Base-by-base conservation (phyloP, 202 grass and related monocot genomes). In the Alloteropsis angusta region DNA sequence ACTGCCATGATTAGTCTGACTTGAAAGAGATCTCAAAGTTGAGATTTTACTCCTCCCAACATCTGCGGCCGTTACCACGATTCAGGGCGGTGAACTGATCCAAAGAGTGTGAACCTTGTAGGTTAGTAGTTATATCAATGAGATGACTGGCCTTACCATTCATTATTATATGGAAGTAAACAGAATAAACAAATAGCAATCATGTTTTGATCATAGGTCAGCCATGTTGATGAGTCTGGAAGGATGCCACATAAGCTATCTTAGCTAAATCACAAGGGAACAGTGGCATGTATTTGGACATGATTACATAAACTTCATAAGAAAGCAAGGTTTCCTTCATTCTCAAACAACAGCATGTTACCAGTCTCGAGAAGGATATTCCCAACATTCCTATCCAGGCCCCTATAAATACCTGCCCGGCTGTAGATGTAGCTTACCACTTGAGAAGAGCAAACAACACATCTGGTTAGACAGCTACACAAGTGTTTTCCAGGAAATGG, bases 1-100 rank as follows among this genome's bases (percentile, higher is more conserved):
- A 44, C 49, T 45, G 32, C 4, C 48, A 80, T 84, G 71, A 81
- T 84, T 84, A 69, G 0, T 84, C 63, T 84, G 82, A 81, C 76
- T 15, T 77, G 64, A 66, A 43, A 72, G 65, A 88, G 32, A 88
- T 88, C 82, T 81, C 77, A 76, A 77, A 60, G 54, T 78, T 85
- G 77, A 59, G 82, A 85, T 88, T 72, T 85, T 52, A 88, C 82
- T 88, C 86, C 50, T 73, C 64, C 50, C n/a, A 80, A 54, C 81
- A 53, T 46, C 57, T 43, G 1, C 14, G 3, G 71, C 56, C 39
- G 28, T 45, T 74, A 57, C 77, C 71, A 71, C 2, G 32, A 70
- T 71, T 81, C 62, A 76, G 48, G 74, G 45, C 61, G 3, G 75
- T 53, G 61, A 75, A 74, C 75, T 37, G 80, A 53, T 23, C 28